These are phyloP conservation scores for Cajanus cajan DNA, from an alignment of 306 rosid species.

Conservation along the genomic window DNA sequence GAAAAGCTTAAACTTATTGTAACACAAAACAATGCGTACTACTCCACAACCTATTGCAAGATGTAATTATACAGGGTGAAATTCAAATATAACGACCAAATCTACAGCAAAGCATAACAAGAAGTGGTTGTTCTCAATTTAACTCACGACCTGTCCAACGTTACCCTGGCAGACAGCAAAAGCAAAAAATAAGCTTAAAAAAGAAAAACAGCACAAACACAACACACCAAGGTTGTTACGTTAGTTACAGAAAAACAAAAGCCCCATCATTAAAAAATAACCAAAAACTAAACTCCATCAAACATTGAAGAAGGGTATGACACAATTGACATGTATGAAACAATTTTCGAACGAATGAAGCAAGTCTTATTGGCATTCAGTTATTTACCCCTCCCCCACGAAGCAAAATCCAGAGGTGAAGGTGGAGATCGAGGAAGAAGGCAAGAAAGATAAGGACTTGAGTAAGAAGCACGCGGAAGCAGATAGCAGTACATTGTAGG, in stretches of 20 bases:
- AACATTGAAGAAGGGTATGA: not conserved
- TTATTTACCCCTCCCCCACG: not conserved
- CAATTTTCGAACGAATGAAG: not conserved
- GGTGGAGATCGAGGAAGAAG: not conserved
- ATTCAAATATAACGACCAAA: slow-evolving; percentile 28
- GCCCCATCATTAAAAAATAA: not conserved
- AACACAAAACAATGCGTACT: not conserved
- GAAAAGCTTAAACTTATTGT: not conserved
- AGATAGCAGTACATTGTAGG: not conserved
- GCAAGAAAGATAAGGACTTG: not conserved
- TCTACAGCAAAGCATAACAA: slow-evolving; percentile 20
- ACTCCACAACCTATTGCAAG: slow-evolving; percentile 21
- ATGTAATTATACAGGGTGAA: slow-evolving; percentile 28
- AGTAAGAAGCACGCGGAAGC: slow-evolving; percentile 8
- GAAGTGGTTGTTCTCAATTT: slow-evolving; percentile 28
- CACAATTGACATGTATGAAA: not conserved
- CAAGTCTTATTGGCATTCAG: not conserved
- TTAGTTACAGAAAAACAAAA: slow-evolving; percentile 2
- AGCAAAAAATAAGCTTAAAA: slow-evolving; percentile 36
- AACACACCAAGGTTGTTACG: slow-evolving; percentile 21
- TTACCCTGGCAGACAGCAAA: slow-evolving; percentile 39
- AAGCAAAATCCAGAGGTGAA: not conserved
- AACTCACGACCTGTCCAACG: slow-evolving; percentile 38
- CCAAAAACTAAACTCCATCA: not conserved
- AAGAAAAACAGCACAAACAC: not conserved